A percentile compares a stretch with the other conserved stretches of the same genome.
phyloP scores from a whole-genome alignment of 2,329 filamentous ascomycete genomes.

The Ophiostoma sp. region DNA sequence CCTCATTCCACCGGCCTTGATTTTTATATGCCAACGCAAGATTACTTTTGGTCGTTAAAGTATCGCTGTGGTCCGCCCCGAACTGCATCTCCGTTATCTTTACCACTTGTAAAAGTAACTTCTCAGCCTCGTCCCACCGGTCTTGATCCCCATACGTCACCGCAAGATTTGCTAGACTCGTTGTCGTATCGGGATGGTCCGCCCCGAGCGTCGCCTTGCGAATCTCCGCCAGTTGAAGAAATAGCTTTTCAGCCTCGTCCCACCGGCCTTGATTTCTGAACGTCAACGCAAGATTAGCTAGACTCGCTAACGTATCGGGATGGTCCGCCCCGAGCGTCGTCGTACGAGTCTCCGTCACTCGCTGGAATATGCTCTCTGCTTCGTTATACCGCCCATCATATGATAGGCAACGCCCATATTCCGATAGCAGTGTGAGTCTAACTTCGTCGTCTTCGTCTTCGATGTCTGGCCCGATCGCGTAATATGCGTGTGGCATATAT shows the following conservation, averaged over 20 bases:
- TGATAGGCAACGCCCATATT: neutral
- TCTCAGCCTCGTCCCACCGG: constrained; percentile 2
- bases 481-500: constrained; percentile 20
- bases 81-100: no score
- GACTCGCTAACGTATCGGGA: neutral
- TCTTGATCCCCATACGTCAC: neutral
- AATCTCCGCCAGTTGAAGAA: neutral
- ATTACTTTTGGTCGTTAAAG: neutral
- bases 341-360: neutral
- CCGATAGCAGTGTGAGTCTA: no score
- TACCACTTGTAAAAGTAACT: neutral
- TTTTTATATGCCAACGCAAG: neutral
- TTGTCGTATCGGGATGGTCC: neutral
- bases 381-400: neutral
- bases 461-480: neutral
- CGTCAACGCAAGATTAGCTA: neutral
- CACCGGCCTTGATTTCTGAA: neutral
- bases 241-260: neutral
- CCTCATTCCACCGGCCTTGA: neutral
- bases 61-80: neutral
- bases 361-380: neutral
- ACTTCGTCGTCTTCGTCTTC: neutral
- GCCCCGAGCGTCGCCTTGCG: neutral
- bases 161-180: neutral
- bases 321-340: neutral